phyloP scores from a whole-genome alignment of 805 yeast species.

The Scheffersomyces ergatensis region DNA sequence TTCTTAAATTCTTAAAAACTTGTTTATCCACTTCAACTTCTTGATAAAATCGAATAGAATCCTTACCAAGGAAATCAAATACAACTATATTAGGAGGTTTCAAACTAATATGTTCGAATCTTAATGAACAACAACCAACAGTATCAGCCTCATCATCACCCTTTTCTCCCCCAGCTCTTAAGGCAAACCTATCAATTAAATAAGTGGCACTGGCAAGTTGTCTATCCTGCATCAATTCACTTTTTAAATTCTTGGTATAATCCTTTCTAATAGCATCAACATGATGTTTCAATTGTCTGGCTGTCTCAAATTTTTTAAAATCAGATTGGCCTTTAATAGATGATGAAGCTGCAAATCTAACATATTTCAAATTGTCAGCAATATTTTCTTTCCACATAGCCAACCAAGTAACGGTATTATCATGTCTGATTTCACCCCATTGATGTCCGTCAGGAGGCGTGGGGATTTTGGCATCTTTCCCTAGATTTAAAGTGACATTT shows the following conservation, averaged over 20 bases:
- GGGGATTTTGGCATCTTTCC: conserved; percentile 71
- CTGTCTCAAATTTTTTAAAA: conserved; percentile 88
- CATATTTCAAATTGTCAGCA: conserved; percentile 79
- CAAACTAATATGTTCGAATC: conserved; percentile 85
- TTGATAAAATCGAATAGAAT: conserved; percentile 86
- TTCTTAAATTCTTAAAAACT: conserved; percentile 82
- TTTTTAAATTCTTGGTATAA: conserved; percentile 67
- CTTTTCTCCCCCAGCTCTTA: conserved; percentile 98
- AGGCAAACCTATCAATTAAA: conserved; percentile 85
- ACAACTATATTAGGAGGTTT: conserved; percentile 82
- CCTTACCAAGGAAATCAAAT: conserved; percentile 94
- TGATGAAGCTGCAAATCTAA: conserved; percentile 86
- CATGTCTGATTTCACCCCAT: conserved; percentile 91
- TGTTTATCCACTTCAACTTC: conserved; percentile 91
- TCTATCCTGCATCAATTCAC: conserved; percentile 76
- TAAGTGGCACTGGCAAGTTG: conserved; percentile 95
- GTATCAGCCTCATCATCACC: conserved; percentile 98
- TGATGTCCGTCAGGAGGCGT: conserved; percentile 80
- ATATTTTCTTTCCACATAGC: conserved; percentile 98
- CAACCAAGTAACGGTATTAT: conserved; percentile 89
- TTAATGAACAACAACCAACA: conserved; percentile 93
- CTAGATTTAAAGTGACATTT: conserved; percentile 80
- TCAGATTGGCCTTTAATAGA: conserved; percentile 90
- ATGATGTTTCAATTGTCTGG: conserved; percentile 75
- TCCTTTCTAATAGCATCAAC: conserved; percentile 73